phyloP scores from a whole-genome alignment of 78 protist genomes.

The Mastigamoeba balamuthi region DNA sequence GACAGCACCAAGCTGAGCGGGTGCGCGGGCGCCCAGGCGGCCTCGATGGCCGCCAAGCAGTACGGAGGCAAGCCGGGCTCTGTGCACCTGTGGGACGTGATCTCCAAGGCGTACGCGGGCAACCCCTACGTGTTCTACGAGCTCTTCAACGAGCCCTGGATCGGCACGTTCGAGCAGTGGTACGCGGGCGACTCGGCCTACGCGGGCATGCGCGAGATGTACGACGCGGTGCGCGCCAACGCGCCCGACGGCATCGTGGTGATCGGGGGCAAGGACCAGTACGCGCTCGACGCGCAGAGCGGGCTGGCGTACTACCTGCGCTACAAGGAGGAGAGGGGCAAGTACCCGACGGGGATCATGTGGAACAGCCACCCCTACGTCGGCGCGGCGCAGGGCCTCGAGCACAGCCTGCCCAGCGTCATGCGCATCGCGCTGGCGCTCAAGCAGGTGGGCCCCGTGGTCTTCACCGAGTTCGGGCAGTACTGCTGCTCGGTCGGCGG shows the following conservation, averaged over 20 bases:
- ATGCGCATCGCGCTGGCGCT: background rate
- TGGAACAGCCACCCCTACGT: background rate
- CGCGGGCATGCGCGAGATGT: background rate
- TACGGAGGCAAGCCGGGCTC: background rate
- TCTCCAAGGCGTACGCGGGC: background rate
- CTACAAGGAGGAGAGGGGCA: background rate
- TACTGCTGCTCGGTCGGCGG: background rate
- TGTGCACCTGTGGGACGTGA: background rate
- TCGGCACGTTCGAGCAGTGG: background rate
- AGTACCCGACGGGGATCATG: background rate
- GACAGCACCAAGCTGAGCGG: background rate
- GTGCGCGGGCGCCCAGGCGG: background rate
- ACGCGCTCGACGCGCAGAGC: background rate
- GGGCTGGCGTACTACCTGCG: background rate
- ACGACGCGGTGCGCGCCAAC: background rate
- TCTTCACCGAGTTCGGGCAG: background rate
- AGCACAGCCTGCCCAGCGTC: background rate
- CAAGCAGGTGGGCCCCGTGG: background rate
- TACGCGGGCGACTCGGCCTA: background rate
- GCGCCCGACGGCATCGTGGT: background rate
- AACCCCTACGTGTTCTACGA: background rate
- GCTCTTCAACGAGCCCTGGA: background rate
- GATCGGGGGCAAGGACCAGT: background rate
- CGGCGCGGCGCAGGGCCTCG: background rate
- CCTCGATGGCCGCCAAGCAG: background rate